Base-by-base conservation (phyloP, 768 basidiomycete species). In the Myochromella boudieri region DNA sequence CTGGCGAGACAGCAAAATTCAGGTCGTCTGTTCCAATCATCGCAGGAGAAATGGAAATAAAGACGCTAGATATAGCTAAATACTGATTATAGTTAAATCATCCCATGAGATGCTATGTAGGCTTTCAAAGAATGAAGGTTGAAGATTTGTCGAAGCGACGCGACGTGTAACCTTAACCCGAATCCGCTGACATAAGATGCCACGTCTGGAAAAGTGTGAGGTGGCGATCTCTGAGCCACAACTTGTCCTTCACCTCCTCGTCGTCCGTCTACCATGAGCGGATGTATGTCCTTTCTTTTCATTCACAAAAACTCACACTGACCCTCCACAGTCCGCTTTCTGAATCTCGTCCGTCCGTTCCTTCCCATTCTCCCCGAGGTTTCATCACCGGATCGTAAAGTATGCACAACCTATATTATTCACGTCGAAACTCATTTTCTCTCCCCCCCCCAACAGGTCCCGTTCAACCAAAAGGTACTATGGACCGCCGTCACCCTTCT, bases 401-500 rank as follows among this genome's bases (percentile, higher is more conserved):
- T 93, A 60, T 47, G 66, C 60, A 38, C 11, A 22, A 46, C 60
- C 27, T 26, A 31, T 17, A 20, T n/a, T 11, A 6, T 7, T 29
- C n/a, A n/a, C 20, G n/a, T 40, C n/a, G 6, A 15, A 22, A 17
- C 37, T 46, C 15, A 42, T 18, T 11, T 1, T n/a, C 3, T 6
- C 3, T 14, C 28, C 6, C 33, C 14, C 5, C 33, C 18, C 14
- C n/a, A 34, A 8, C 48, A 97, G 93, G 91, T 97, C 45, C 91
- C 93, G 22, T 97, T 98, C 81, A 94, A 95, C 75, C 92, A 95
- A 82, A 97, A 97, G 71, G 81, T 95, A 53, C 74, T 95, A 85
- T 97, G 95, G 95, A 99, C 95, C 6, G 93, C 95, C 46, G 93
- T 98, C 24, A 98, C 95, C 2, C 92, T 99, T 62, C 87, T 97